Percentiles rank a stretch among this genome's conserved stretches.
phyloP scores from a whole-genome alignment of 2,329 filamentous ascomycete species.

The Sodiomyces alkalinus region DNA sequence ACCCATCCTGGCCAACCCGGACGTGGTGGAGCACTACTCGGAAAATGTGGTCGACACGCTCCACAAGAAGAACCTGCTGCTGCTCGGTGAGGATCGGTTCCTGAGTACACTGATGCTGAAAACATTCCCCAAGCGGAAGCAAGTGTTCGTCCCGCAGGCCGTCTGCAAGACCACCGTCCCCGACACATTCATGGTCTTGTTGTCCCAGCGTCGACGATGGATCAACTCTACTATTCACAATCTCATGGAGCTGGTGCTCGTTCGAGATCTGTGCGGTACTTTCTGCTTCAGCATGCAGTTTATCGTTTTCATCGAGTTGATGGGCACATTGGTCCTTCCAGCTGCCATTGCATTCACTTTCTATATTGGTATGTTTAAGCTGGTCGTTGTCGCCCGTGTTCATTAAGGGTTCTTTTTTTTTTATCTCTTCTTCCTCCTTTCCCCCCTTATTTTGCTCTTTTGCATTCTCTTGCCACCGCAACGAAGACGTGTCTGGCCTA shows the following conservation, averaged over 20 bases:
- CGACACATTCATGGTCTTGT: conserved; percentile 76
- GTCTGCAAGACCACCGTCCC: conserved; percentile 98
- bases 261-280: conserved; percentile 90
- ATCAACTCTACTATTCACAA: conserved; percentile 99
- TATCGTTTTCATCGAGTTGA: conserved; percentile 85
- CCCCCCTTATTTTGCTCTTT: not conserved
- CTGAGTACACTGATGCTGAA: conserved; percentile 94
- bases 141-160: conserved; percentile 94
- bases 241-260: conserved; percentile 90
- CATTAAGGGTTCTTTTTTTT: not conserved
- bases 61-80: conserved; percentile 90
- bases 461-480: not conserved
- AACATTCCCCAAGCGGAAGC: conserved; percentile 97
- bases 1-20: conserved; percentile 92
- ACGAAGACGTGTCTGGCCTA: too few species aligned
- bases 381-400: not conserved
- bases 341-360: conserved; percentile 95
- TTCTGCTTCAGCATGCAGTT: conserved; percentile 99
- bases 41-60: conserved; percentile 97
- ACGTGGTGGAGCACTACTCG: conserved; percentile 97
- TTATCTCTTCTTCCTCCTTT: not conserved
- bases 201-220: conserved; percentile 93
- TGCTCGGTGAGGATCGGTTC: conserved; percentile 89
- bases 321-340: conserved; percentile 86
- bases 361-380: conserved; percentile 63